Conservation (phyloP, 352 stramenopile genomes). For the Phytopythium oedochilum region DNA sequence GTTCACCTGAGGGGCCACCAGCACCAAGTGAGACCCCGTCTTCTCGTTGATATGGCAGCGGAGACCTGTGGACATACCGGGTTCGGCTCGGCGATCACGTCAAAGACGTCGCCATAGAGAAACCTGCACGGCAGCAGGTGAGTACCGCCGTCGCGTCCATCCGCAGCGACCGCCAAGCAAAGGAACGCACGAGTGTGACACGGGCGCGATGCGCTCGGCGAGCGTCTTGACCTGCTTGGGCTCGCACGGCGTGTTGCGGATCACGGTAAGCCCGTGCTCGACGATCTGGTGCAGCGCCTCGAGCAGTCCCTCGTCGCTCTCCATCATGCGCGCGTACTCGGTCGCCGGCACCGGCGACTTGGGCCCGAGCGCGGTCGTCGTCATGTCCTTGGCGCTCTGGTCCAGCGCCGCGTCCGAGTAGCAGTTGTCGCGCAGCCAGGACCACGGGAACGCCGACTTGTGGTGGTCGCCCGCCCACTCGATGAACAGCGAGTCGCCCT, state of each 20-base stretch:
- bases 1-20: conserved; percentile 67
- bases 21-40: neutral
- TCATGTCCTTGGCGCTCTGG: conserved; percentile 38
- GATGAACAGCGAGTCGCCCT: conserved; percentile 62
- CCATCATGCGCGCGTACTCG: conserved; percentile 67
- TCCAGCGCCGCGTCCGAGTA: conserved; percentile 57
- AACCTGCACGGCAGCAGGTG: conserved; percentile 28
- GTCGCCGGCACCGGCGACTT: conserved; percentile 44
- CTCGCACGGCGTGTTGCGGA: conserved; percentile 64
- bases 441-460: conserved; percentile 60
- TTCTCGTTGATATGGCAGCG: conserved; percentile 2
- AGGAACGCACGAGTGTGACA: conserved; percentile 69
- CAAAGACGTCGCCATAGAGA: conserved; percentile 83
- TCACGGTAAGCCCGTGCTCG: conserved; percentile 65
- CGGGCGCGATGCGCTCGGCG: conserved; percentile 69
- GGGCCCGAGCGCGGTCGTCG: conserved; percentile 38
- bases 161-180: neutral
- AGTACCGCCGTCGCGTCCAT: neutral
- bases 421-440: conserved; percentile 77
- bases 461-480: conserved; percentile 61
- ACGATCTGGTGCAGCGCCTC: conserved; percentile 63
- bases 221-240: conserved; percentile 59
- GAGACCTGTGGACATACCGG: too few species aligned
- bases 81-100: conserved; percentile 77
- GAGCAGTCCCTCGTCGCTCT: conserved; percentile 60